A percentile compares a stretch with the other conserved stretches of the same genome.
These are phyloP conservation scores for Talaromyces wortmannii DNA, from an alignment of 495 filamentous ascomycete genomes.

Conservation along the genomic window DNA sequence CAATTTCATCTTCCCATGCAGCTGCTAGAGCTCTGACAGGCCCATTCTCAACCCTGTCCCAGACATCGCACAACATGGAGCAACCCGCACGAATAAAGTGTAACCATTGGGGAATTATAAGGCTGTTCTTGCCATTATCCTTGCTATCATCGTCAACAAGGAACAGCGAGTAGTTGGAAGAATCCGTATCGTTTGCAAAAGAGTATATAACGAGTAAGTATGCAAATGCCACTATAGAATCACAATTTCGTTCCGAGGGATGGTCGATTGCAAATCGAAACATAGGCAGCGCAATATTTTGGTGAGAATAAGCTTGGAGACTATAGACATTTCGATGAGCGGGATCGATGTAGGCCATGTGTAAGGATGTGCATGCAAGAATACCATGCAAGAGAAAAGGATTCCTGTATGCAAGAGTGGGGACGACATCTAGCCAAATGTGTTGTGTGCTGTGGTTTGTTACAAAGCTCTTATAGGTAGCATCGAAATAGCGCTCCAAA, in stretches of 20 bases:
- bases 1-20: conserved; percentile 9
- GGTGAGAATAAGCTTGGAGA: conserved; percentile 16
- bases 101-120: conserved; percentile 12
- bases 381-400: conserved; percentile 27
- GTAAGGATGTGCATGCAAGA: conserved; percentile 24
- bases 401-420: conserved; percentile 11
- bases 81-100: conserved; percentile 11
- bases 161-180: conserved; percentile 5
- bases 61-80: conserved; percentile 11
- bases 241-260: conserved; percentile 16
- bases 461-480: conserved; percentile 12
- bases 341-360: conserved; percentile 16
- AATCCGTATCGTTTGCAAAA: conserved; percentile 4
- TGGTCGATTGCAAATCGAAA: conserved; percentile 21
- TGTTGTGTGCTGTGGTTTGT: conserved; percentile 5
- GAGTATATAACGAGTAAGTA: conserved; percentile 27
- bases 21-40: conserved; percentile 4
- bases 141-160: conserved; percentile 3
- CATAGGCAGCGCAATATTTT: conserved; percentile 20
- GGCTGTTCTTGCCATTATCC: not conserved
- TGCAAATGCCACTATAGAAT: conserved; percentile 26
- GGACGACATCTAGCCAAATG: conserved; percentile 15
- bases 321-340: conserved; percentile 7
- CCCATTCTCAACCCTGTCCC: conserved; percentile 9
- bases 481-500: conserved; percentile 12